Conservation (phyloP, 2,329 filamentous ascomycete species). For the Ampelomyces quisqualis region DNA sequence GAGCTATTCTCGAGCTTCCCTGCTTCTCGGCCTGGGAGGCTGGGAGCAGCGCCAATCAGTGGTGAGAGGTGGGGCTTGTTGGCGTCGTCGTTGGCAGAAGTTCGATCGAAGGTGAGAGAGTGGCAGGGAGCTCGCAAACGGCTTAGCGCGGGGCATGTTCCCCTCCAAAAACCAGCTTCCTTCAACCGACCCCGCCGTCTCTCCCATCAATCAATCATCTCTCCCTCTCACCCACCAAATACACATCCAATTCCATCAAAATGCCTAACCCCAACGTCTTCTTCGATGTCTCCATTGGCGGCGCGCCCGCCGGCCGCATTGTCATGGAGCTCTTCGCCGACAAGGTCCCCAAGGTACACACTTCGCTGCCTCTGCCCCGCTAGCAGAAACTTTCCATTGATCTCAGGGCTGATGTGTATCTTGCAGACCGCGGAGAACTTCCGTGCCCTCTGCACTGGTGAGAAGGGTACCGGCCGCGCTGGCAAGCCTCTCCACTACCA, state of each 20-base stretch:
- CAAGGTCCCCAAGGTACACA: constrained; percentile 66
- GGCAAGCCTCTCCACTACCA: constrained; percentile 92
- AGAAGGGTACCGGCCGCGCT: constrained; percentile 79
- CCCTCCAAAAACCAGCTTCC: background rate
- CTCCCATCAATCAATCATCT: constrained; percentile 8
- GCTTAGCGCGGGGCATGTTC: background rate
- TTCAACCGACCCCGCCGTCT: constrained; percentile 7
- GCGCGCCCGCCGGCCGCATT: constrained; percentile 71
- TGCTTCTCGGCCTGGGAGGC: background rate
- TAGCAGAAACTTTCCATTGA: constrained; percentile 16
- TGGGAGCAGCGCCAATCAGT: background rate
- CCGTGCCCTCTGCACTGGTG: constrained; percentile 87
- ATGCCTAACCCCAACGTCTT: constrained; percentile 68
- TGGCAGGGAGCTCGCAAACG: background rate
- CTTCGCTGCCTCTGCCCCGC: constrained; percentile 24
- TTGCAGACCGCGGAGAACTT: constrained; percentile 87
- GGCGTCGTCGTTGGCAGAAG: constrained; percentile 1
- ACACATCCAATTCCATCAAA: constrained; percentile 20
- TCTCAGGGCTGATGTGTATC: constrained; percentile 12
- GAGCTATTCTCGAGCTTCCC: background rate
- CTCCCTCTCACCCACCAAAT: constrained; percentile 14
- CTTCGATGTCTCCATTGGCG: constrained; percentile 86
- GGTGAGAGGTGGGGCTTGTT: background rate
- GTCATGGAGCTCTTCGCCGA: constrained; percentile 69
- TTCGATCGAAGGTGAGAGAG: background rate